Percentiles rank a stretch among this genome's conserved stretches.
phyloP scores from a whole-genome alignment of 176 grass and related monocot species.

The Zea luxurians region DNA sequence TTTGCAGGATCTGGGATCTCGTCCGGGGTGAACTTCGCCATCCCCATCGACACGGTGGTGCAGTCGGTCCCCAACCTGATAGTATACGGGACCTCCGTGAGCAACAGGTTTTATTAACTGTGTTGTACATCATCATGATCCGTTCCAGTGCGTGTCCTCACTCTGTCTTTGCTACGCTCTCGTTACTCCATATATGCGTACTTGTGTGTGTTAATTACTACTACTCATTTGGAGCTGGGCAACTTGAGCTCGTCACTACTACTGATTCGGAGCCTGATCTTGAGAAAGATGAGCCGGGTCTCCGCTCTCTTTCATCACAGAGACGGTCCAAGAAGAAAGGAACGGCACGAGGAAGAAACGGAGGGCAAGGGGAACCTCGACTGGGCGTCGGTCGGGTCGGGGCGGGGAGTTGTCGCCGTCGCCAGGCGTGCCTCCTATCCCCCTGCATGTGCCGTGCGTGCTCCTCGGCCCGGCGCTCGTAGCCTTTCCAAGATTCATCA shows the following conservation, averaged over 20 bases:
- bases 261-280: background rate
- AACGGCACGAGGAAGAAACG: background rate
- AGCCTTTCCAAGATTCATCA: background rate
- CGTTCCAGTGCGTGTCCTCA: background rate
- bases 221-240: background rate
- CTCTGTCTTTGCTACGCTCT: background rate
- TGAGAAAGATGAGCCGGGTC: background rate
- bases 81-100: conserved; percentile 67
- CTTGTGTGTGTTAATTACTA: background rate
- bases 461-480: background rate
- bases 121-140: conserved; percentile 13
- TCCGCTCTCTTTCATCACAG: background rate
- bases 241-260: background rate
- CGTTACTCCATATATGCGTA: background rate
- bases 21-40: conserved; percentile 85
- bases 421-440: too few relatives aligned
- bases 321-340: background rate
- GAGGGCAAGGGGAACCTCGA: conserved; percentile 10
- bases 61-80: conserved; percentile 67
- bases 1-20: conserved; percentile 79
- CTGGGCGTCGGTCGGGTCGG: background rate
- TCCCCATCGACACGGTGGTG: conserved; percentile 73
- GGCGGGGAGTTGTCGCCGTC: background rate
- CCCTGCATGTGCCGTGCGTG: background rate
- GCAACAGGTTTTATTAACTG: conserved; percentile 75